Conservation (phyloP, 2,329 filamentous ascomycete genomes). For the Curvularia verruculosa region DNA sequence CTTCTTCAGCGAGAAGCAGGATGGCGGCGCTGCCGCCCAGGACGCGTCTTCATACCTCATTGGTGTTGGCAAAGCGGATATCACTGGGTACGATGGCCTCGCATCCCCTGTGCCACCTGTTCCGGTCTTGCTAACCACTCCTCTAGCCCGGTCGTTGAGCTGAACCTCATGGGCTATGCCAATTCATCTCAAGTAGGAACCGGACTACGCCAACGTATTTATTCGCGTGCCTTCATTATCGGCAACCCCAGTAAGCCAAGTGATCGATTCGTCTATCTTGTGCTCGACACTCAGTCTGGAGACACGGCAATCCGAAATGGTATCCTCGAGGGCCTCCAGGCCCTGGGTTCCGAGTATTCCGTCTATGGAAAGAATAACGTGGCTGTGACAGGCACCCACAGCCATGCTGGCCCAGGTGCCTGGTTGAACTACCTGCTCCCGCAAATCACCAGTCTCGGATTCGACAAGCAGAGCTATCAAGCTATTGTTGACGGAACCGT, state of each 20-base stretch:
- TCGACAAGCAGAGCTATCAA: slow-evolving; percentile 83
- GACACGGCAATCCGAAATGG: slow-evolving; percentile 88
- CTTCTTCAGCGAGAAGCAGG: slow-evolving; percentile 38
- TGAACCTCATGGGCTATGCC: slow-evolving; percentile 92
- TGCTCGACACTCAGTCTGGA: slow-evolving; percentile 84
- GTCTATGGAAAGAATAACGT: slow-evolving; percentile 81
- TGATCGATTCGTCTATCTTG: slow-evolving; percentile 83
- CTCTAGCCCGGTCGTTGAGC: slow-evolving; percentile 78
- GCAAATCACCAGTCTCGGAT: slow-evolving; percentile 86
- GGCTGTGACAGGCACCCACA: slow-evolving; percentile 90
- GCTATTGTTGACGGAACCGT: slow-evolving; percentile 88
- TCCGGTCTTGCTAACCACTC: slow-evolving; percentile 16
- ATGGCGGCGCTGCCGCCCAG: slow-evolving; percentile 27
- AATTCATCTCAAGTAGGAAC: slow-evolving; percentile 81
- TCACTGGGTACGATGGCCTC: slow-evolving; percentile 65
- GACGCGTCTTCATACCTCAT: slow-evolving; percentile 63
- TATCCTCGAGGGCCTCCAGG: slow-evolving; percentile 75
- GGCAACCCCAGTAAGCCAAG: slow-evolving; percentile 68
- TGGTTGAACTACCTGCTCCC: slow-evolving; percentile 95
- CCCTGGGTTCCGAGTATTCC: slow-evolving; percentile 73
- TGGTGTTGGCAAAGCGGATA: slow-evolving; percentile 73
- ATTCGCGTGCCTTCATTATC: slow-evolving; percentile 88
- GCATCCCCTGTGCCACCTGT: neutral
- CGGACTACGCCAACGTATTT: slow-evolving; percentile 84
- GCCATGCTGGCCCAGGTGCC: slow-evolving; percentile 86